phyloP scores from a whole-genome alignment of 225 moss, liverwort and hornwort genomes.

The Takakia lepidozioides region DNA sequence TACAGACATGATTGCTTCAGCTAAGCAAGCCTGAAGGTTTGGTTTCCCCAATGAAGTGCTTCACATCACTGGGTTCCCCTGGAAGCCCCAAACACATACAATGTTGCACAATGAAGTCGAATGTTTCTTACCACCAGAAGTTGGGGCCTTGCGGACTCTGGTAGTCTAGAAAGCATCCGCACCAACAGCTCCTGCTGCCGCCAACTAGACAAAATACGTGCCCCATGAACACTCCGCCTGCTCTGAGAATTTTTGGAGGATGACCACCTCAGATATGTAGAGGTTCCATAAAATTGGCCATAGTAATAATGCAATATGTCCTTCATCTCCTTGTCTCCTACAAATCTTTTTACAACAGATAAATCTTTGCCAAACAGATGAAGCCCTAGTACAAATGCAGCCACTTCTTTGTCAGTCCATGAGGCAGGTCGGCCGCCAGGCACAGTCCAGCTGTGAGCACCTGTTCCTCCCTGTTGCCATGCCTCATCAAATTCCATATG shows the following conservation, averaged over 20 bases:
- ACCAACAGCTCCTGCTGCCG: slow-evolving; percentile 37
- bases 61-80: no score
- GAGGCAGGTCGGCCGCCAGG: slow-evolving; percentile 23
- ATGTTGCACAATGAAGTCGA: no score
- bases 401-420: slow-evolving; percentile 33
- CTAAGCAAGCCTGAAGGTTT: no score
- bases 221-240: slow-evolving; percentile 29
- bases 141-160: slow-evolving; percentile 17
- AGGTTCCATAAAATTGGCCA: slow-evolving; percentile 29
- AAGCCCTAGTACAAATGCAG: slow-evolving; percentile 35
- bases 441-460: slow-evolving; percentile 9
- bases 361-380: slow-evolving; percentile 53
- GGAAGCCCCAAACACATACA: no score
- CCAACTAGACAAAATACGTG: slow-evolving; percentile 43
- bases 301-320: slow-evolving; percentile 43
- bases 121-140: slow-evolving; percentile 36
- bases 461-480: no score
- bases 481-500: no score
- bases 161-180: slow-evolving; percentile 24
- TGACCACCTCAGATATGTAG: slow-evolving; percentile 33
- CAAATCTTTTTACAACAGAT: slow-evolving; percentile 33
- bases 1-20: no score
- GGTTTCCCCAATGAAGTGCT: no score
- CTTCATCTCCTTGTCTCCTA: slow-evolving; percentile 39
- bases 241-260: slow-evolving; percentile 33